Conservation (phyloP, 2,329 filamentous ascomycete genomes). For the Phaeosphaeriaceae sp. region DNA sequence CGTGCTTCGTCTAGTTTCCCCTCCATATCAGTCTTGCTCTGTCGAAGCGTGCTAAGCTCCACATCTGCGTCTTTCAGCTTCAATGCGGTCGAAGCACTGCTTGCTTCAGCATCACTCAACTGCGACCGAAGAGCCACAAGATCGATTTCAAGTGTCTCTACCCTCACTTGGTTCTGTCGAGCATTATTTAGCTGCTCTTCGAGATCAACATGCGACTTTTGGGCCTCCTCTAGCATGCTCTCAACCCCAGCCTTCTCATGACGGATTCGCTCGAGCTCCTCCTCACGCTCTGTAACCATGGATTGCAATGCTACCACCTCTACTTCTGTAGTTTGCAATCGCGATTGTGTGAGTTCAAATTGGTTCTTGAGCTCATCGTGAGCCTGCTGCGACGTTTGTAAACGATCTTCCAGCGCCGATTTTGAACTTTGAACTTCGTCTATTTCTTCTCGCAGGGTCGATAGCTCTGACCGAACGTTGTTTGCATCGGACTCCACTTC, state of each 20-base stretch:
- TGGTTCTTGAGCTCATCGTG: conserved; percentile 21
- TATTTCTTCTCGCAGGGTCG: conserved; percentile 24
- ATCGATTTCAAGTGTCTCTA: conserved; percentile 26
- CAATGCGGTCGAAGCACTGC: conserved; percentile 18
- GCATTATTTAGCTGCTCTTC: conserved; percentile 26
- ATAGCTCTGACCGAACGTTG: conserved; percentile 18
- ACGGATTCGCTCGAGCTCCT: conserved; percentile 25
- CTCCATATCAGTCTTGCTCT: conserved; percentile 1
- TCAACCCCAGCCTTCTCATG: conserved; percentile 20
- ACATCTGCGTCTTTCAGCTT: conserved; percentile 10
- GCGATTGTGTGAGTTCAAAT: conserved; percentile 19
- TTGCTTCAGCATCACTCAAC: conserved; percentile 15
- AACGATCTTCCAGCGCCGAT: conserved; percentile 21
- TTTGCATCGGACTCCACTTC: conserved; percentile 15
- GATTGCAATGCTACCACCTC: conserved; percentile 14
- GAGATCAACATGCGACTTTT: conserved; percentile 19
- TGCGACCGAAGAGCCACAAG: conserved; percentile 18
- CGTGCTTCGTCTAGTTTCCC: conserved; percentile 15
- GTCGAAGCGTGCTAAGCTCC: not conserved
- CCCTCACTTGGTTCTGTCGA: conserved; percentile 13
- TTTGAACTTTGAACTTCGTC: conserved; percentile 21
- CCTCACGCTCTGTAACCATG: conserved; percentile 18
- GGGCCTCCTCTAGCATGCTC: conserved; percentile 20
- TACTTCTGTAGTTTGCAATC: conserved; percentile 15
- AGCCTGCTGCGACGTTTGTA: conserved; percentile 19